Evolutionary conservation across 1,139 yeast genomes (phyloP).

Genomic region (Maudiozyma humilis): DNA sequence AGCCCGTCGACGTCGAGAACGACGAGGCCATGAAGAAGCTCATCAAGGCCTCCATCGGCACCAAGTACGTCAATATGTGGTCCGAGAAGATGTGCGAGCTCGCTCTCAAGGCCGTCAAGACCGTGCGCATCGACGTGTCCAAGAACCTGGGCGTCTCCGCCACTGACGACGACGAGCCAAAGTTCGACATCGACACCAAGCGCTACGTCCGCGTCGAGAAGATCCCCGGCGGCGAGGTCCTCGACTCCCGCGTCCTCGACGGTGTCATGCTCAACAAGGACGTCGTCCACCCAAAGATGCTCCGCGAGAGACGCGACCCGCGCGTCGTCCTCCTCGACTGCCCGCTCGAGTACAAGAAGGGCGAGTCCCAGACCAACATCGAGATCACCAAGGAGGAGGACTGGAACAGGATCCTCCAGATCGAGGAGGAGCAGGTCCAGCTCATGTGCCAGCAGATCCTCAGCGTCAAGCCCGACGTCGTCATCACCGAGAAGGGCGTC

Average conservation of each 20-base stretch:
- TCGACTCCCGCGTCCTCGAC: conserved; percentile 77
- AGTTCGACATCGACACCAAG: conserved; percentile 75
- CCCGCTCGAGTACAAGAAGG: conserved; percentile 96
- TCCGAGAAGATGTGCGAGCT: conserved; percentile 83
- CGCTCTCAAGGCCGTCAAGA: conserved; percentile 80
- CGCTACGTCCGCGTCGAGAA: conserved; percentile 90
- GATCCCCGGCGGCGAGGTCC: conserved; percentile 95
- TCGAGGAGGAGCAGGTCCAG: conserved; percentile 96
- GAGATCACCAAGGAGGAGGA: conserved; percentile 95
- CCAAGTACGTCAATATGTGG: conserved; percentile 91
- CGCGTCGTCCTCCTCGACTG: conserved; percentile 84
- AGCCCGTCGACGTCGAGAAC: conserved; percentile 73
- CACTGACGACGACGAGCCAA: conserved; percentile 33
- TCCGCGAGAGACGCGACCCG: conserved; percentile 79
- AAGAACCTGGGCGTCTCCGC: conserved; percentile 40
- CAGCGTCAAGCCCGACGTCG: conserved; percentile 84
- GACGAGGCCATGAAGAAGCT: conserved; percentile 82
- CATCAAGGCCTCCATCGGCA: conserved; percentile 88
- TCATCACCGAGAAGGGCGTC: conserved; percentile 96
- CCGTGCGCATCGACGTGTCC: conserved; percentile 63
- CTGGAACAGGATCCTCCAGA: conserved; percentile 91
- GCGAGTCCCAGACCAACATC: conserved; percentile 96
- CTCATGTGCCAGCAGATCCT: conserved; percentile 77
- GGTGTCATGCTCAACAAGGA: conserved; percentile 94
- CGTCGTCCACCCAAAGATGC: conserved; percentile 97